Evolutionary conservation across 2,329 filamentous ascomycete species (phyloP).

Genomic region (Colletotrichum tamarilloi): DNA sequence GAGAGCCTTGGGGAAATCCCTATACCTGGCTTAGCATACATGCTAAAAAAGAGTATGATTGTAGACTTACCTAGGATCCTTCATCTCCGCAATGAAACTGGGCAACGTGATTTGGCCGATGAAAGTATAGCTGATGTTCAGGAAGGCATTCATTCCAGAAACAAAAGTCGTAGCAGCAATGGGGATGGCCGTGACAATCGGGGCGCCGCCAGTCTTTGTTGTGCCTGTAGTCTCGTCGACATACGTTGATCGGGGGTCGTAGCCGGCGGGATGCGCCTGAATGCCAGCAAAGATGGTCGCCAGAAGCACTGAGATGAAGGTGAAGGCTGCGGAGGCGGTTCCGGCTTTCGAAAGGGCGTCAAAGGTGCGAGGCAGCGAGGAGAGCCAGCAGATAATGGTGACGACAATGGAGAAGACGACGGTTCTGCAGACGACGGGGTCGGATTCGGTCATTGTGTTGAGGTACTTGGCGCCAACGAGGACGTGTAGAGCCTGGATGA

Average conservation of each 20-base stretch:
- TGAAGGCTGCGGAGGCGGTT: slow-evolving; percentile 84
- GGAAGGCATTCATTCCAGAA: slow-evolving; percentile 84
- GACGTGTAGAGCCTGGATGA: slow-evolving; percentile 73
- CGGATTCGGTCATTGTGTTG: slow-evolving; percentile 84
- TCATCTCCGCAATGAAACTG: slow-evolving; percentile 97
- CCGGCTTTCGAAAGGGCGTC: slow-evolving; percentile 82
- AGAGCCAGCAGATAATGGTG: slow-evolving; percentile 79
- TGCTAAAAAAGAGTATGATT: too few species aligned
- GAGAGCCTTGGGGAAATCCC: slow-evolving; percentile 91
- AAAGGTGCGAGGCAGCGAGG: slow-evolving; percentile 88
- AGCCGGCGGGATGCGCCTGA: slow-evolving; percentile 78
- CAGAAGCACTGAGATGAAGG: slow-evolving; percentile 87
- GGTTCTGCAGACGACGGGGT: slow-evolving; percentile 76
- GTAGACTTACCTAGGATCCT: slow-evolving; percentile 59
- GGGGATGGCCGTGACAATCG: slow-evolving; percentile 76
- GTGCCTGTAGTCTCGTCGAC: slow-evolving; percentile 40
- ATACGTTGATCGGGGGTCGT: slow-evolving; percentile 59
- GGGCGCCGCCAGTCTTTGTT: slow-evolving; percentile 62
- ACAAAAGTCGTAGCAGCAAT: slow-evolving; percentile 81
- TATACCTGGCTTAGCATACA: slow-evolving; percentile 40
- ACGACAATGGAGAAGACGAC: slow-evolving; percentile 83
- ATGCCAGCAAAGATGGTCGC: slow-evolving; percentile 85
- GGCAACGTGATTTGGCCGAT: slow-evolving; percentile 95
- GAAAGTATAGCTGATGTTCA: slow-evolving; percentile 97
- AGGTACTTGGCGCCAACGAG: slow-evolving; percentile 87